Evolutionary conservation across 2,329 filamentous ascomycete species (phyloP).

Genomic region (Emergomyces pasteurianus): DNA sequence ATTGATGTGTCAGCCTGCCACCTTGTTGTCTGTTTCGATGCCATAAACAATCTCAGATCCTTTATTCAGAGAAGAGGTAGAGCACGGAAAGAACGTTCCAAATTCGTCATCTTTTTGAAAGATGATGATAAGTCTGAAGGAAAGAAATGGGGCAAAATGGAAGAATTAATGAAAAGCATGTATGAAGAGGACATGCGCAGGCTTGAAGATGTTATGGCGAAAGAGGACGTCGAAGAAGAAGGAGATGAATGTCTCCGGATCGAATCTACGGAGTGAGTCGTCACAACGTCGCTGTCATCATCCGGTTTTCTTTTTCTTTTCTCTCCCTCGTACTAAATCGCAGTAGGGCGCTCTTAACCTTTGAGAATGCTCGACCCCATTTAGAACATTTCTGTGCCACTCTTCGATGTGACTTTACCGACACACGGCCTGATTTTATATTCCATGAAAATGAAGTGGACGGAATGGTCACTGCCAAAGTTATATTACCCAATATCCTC

Average conservation of each 20-base stretch:
- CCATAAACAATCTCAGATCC: slow-evolving; percentile 49
- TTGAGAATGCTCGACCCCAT: slow-evolving; percentile 63
- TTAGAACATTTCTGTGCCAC: slow-evolving; percentile 69
- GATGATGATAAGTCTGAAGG: slow-evolving; percentile 23
- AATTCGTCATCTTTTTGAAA: slow-evolving; percentile 41
- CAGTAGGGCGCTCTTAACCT: slow-evolving; percentile 53
- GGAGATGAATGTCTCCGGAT: slow-evolving; percentile 31
- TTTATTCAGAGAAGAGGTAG: slow-evolving; percentile 55
- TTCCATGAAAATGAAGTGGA: slow-evolving; percentile 30
- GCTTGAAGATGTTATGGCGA: slow-evolving; percentile 31
- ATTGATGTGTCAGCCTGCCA: slow-evolving; percentile 53
- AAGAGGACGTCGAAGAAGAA: slow-evolving; percentile 39
- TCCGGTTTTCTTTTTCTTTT: background rate
- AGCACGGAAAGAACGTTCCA: slow-evolving; percentile 46
- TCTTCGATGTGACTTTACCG: slow-evolving; percentile 49
- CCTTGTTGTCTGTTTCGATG: slow-evolving; percentile 52
- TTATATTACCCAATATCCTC: slow-evolving; percentile 60
- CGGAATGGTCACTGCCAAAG: slow-evolving; percentile 38
- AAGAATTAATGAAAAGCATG: slow-evolving; percentile 57
- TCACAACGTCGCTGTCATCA: background rate
- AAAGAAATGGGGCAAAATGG: slow-evolving; percentile 52
- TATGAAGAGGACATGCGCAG: slow-evolving; percentile 55
- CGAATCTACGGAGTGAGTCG: slow-evolving; percentile 30
- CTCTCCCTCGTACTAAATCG: slow-evolving; percentile 5
- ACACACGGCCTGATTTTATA: slow-evolving; percentile 57